Evolutionary conservation across 108 stramenopile species (phyloP), one percentile per base, ranked within the genome.

Genomic region (Cyclotella kingstonii): DNA sequence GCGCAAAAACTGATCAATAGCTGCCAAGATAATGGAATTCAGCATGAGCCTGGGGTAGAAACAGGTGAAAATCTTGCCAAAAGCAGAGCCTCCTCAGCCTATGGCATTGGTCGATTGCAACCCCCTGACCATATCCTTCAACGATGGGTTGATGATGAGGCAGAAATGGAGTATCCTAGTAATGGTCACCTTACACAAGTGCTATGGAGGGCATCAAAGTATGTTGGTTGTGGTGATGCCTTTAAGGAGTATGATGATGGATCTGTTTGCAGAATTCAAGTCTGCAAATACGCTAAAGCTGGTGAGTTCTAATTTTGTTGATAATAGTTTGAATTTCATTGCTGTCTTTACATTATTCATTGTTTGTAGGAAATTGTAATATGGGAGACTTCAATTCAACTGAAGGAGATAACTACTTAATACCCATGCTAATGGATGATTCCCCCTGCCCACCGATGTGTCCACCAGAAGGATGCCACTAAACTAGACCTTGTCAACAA

Each of bases 181-280:
- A 70, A 70, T 47, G 47, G 41, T 5, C 68, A 70, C 28, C 47
- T 70, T 17, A 70, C 68, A 0, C 68, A 70, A 40, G 68, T 60
- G 4, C 52, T 70, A 1, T 70, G 68, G 68, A 45, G 67, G 9
- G 59, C 49, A 25, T 35, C 59, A 29, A 60, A 51, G 34, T 70
- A 70, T 70, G 58, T 70, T 28, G 68, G 68, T 18, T 70, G 59
- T 28, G 68, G 57, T 11, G 68, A 70, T 17, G 50, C 68, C 6
- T 39, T 60, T 14, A 60, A 49, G 30, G 50, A 54, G 4, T 36
- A 46, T 25, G 52, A 60, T 14, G 68, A 70, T 46, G 68, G 68
- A 9, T 44, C 59, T 19, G 29, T 70, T 10, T 70, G 68, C 33
- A 25, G 68, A 41, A 53, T 70, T 17, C 68, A 70, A 33, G 68